Conservation (phyloP, 352 stramenopile genomes). For the Pythium periplocum region DNA sequence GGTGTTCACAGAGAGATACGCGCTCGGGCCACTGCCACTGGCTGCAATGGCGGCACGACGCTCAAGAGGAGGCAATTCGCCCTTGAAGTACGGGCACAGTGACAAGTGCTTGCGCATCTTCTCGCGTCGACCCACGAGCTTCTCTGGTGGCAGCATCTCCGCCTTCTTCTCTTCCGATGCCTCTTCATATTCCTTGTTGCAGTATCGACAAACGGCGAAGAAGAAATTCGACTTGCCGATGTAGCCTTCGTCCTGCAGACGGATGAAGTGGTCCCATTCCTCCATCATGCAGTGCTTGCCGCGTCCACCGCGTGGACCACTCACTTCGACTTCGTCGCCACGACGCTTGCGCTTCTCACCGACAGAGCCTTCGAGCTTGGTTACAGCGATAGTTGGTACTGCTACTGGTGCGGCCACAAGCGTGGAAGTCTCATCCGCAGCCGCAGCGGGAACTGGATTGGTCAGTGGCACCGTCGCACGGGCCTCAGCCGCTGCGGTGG, state of each 20-base stretch:
- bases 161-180: constrained; percentile 48
- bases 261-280: constrained; percentile 75
- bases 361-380: constrained; percentile 14
- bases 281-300: constrained; percentile 82
- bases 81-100: constrained; percentile 59
- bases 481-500: constrained; percentile 5
- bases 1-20: constrained; percentile 20
- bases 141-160: constrained; percentile 40
- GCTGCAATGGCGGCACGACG: constrained; percentile 14
- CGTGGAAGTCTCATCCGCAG: background rate
- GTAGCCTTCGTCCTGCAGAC: constrained; percentile 70
- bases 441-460: background rate
- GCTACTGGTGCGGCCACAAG: background rate
- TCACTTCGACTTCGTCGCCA: constrained; percentile 24
- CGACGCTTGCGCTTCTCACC: constrained; percentile 55
- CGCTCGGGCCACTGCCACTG: constrained; percentile 9
- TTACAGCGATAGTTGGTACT: constrained; percentile 5
- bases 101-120: constrained; percentile 74
- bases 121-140: constrained; percentile 65
- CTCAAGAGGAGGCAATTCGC: constrained; percentile 50
- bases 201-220: constrained; percentile 64
- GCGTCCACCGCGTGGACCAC: constrained; percentile 35
- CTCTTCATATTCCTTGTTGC: constrained; percentile 53
- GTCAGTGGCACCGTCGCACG: background rate
- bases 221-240: constrained; percentile 85